Evolutionary conservation across 352 stramenopile species (phyloP), one percentile per base, ranked within the genome.

Genomic region (Phytophthora cajani): DNA sequence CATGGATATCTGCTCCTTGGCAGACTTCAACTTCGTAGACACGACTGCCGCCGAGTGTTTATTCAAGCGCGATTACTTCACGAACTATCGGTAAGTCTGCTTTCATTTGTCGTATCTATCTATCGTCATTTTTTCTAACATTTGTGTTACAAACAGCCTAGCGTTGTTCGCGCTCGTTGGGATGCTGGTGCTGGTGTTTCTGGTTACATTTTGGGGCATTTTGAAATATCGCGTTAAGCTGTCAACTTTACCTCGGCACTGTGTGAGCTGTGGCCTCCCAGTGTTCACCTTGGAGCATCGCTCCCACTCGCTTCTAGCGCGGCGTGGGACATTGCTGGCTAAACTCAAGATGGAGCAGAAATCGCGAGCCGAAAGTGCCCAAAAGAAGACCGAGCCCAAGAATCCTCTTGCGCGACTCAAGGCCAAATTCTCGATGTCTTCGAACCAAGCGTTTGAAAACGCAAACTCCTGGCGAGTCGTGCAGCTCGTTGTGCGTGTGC

Each of bases 1-100:
- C 33, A 85, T 93, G 78, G 83, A 91, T 49, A 68, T 91, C 11
- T 91, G 88, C 58, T 87, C 81, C 32, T 78, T 91, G 23, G 83
- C 74, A 4, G 84, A 93, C 42, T 90, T 93, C 56, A 91, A 78
- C 25, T 71, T 93, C 21, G 78, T 92, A 42, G 80, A 88, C 58
- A 87, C 83, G 0, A 89, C 84, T 3, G 81, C 80, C 10, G 69
- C 88, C 25, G 86, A 93, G 62, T 93, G 86, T 46, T 82, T 91
- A 44, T 79, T 88, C 56, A 56, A 76, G 51, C 81, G 80, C 9
- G 76, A 88, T 64, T 93, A 90, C 74, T 93, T 91, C 49, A 58
- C 70, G 1, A 88, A 84, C 49, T 93, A 89, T 61, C 66, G 78
- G 71, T 85, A 65, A 32, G 55, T 42, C 30, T 55, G 3, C 44